Evolutionary conservation across 768 basidiomycete species (phyloP), one percentile per base, ranked within the genome.

Genomic region (Lenzites betulinus): DNA sequence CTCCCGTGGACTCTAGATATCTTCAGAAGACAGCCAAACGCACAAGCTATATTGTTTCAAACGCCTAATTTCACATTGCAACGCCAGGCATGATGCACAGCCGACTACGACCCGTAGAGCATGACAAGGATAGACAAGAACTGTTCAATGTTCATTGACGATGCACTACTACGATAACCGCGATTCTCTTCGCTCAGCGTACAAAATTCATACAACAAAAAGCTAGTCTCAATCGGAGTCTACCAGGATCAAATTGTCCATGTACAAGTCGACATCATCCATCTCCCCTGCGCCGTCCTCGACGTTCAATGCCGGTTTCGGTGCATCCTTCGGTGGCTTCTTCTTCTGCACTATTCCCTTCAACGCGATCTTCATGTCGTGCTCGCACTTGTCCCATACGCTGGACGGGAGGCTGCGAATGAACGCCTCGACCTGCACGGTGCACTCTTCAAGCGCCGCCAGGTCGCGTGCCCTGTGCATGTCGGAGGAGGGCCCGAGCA

Each of bases 261-360:
- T 4, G 35, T 7, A 1, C 20, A 7, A 12, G 5, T 9, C 35
- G 13, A 15, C 4, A 22, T 51, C 23, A 3, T 13, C 51, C 20
- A 51, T 20, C 11, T 47, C 54, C 46, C 16, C 22, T 13, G 16
- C 3, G 47, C 48, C 55, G n/a, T 57, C 55, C 36, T 28, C 46
- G 35, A 57, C 25, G n/a, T 57, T 48, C 47, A 57, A 23, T 18
- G 38, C 57, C 30, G 57, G 57, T 28, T 51, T 58, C 23, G 63
- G 56, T 41, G 46, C 51, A 6, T 55, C 43, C 52, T 64, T 60
- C 28, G 57, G 51, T 42, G 42, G 46, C 52, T 59, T 61, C 61
- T 51, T 54, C 8, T 47, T 38, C 57, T 62, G 42, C 22, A 69
- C 58, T 33, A 70, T 70, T 3, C 63, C 66, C 54, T 66, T 67